Conservation (phyloP, 768 basidiomycete species). For the Lactarius evosmus region DNA sequence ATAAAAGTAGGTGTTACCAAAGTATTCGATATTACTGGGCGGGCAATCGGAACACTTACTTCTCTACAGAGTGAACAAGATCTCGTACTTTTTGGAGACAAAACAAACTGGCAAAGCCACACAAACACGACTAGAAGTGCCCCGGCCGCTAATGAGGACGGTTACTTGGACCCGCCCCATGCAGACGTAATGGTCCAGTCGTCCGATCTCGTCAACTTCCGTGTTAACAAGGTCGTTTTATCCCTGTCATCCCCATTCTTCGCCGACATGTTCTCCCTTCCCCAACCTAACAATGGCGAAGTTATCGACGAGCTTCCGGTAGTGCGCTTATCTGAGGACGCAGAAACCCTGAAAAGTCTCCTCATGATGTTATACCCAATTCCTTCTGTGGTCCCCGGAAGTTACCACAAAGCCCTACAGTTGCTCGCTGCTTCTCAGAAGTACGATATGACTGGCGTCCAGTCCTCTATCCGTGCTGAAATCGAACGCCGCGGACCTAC, state of each 20-base stretch:
- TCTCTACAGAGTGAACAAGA: background rate
- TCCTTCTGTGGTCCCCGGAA: background rate
- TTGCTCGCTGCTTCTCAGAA: slow-evolving; percentile 28
- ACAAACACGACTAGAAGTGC: background rate
- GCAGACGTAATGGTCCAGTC: background rate
- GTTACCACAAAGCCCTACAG: background rate
- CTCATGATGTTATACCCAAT: background rate
- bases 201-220: background rate
- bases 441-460: slow-evolving; percentile 28
- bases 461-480: background rate
- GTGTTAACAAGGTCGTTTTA: slow-evolving; percentile 2
- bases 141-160: background rate
- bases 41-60: background rate
- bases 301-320: background rate
- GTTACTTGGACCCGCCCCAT: background rate
- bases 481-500: background rate
- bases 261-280: background rate
- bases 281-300: background rate
- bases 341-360: background rate
- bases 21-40: background rate
- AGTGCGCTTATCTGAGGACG: background rate
- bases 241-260: slow-evolving; percentile 8
- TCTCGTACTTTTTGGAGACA: background rate
- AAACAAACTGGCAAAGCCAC: background rate
- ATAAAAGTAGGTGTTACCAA: background rate